These are phyloP conservation scores for Grosmannia clavigera DNA, from an alignment of 2,329 filamentous ascomycete genomes.

Conservation along the genomic window DNA sequence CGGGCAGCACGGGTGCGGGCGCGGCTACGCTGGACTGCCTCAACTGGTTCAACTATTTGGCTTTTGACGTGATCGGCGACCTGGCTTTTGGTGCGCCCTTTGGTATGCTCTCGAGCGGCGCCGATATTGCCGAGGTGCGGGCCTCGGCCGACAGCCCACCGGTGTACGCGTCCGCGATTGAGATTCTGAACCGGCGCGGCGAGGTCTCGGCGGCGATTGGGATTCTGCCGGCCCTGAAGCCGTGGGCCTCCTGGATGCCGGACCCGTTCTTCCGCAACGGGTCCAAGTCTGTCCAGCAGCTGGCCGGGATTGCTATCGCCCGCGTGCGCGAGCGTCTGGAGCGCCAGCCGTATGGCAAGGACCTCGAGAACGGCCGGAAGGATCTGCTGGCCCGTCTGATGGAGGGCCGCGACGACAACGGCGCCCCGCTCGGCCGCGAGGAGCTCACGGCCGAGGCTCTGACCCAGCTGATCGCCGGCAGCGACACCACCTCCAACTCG, in stretches of 20 bases:
- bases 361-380: conserved; percentile 33
- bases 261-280: conserved; percentile 73
- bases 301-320: conserved; percentile 80
- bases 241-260: conserved; percentile 67
- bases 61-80: conserved; percentile 40
- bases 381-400: conserved; percentile 76
- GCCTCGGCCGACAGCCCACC: conserved; percentile 45
- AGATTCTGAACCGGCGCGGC: conserved; percentile 78
- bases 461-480: conserved; percentile 75
- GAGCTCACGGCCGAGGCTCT: conserved; percentile 82
- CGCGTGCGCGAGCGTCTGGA: conserved; percentile 64
- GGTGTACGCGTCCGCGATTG: conserved; percentile 64
- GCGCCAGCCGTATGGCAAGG: conserved; percentile 46
- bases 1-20: conserved; percentile 20
- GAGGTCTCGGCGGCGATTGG: conserved; percentile 77
- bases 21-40: conserved; percentile 59
- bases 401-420: conserved; percentile 73
- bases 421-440: conserved; percentile 59
- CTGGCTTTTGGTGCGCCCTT: conserved; percentile 66
- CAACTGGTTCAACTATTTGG: conserved; percentile 64
- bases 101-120: conserved; percentile 68
- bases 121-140: conserved; percentile 64
- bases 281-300: conserved; percentile 59
- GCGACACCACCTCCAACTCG: conserved; percentile 67
- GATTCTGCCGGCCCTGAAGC: conserved; percentile 60